Conservation (phyloP, 305 asterid genomes). For the Rubia peregrina region DNA sequence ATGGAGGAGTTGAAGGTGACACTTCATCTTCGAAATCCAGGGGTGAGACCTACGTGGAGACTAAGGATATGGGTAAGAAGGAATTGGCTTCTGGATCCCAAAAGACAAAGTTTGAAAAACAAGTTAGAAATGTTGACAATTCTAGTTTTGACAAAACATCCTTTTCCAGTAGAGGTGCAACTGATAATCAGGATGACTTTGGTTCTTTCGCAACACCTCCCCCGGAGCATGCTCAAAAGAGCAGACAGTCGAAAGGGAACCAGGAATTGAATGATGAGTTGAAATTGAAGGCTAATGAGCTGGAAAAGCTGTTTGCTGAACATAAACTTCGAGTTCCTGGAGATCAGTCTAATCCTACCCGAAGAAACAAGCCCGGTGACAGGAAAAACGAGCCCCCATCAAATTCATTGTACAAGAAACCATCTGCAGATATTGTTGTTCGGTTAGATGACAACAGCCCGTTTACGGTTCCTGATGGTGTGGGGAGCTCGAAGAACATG, state of each 20-base stretch:
- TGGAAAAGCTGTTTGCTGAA: conserved; percentile 81
- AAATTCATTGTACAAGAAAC: conserved; percentile 31
- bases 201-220: conserved; percentile 46
- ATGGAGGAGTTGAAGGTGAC: conserved; percentile 39
- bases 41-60: conserved; percentile 29
- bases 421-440: conserved; percentile 32
- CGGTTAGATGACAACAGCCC: conserved; percentile 27
- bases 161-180: conserved; percentile 33
- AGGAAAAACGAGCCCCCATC: conserved; percentile 33
- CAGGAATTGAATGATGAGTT: conserved; percentile 80
- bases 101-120: conserved; percentile 36
- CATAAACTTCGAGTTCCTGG: conserved; percentile 66
- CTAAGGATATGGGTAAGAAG: conserved; percentile 36
- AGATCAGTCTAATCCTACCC: conserved; percentile 47
- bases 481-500: conserved; percentile 37
- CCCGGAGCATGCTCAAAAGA: conserved; percentile 49
- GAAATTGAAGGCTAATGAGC: conserved; percentile 78
- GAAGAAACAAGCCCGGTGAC: conserved; percentile 44
- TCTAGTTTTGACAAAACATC: conserved; percentile 20
- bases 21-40: conserved; percentile 40
- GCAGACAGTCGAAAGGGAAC: conserved; percentile 64
- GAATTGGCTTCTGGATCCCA: conserved; percentile 37
- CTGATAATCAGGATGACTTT: conserved; percentile 40
- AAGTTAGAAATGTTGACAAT: conserved; percentile 33
- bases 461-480: conserved; percentile 35